Evolutionary conservation across 495 filamentous ascomycete genomes (phyloP).

Genomic region (Acidiella bohemica): DNA sequence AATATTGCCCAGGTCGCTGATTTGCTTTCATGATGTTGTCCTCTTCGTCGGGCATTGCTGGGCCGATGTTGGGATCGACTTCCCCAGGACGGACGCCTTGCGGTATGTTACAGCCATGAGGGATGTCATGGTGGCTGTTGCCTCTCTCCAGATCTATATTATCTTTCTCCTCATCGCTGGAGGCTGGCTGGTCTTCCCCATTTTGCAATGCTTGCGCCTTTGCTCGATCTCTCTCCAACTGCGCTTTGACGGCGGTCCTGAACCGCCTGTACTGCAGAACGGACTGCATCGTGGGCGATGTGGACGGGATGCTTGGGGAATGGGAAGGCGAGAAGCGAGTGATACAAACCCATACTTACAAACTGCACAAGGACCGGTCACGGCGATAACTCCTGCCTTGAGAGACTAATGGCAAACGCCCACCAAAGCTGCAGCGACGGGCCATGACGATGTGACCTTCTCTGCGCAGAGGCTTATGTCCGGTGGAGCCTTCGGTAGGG

Average conservation of each 20-base stretch:
- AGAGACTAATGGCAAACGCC: no score
- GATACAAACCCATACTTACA: no score
- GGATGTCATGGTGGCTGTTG: background rate
- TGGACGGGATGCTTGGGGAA: no score
- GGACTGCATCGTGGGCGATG: no score
- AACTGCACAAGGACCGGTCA: no score
- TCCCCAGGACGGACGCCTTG: constrained; percentile 10
- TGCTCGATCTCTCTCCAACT: constrained; percentile 20
- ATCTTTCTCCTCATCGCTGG: constrained; percentile 5
- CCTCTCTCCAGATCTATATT: constrained; percentile 16
- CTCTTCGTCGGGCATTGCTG: constrained; percentile 3
- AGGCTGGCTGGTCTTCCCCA: background rate
- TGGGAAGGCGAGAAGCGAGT: no score
- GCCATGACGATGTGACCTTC: no score
- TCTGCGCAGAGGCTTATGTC: no score
- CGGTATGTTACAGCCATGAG: no score
- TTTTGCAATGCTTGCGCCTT: constrained; percentile 1
- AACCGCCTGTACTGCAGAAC: constrained; percentile 32
- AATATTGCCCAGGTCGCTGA: constrained; percentile 2
- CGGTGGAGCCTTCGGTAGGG: no score
- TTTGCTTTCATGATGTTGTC: constrained; percentile 1
- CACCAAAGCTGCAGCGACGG: no score
- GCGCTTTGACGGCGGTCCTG: constrained; percentile 25
- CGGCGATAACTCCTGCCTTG: no score
- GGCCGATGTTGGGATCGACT: constrained; percentile 2